Percentiles rank a stretch among this genome's conserved stretches.
Evolutionary conservation across 1,284 basidiomycete species (phyloP).

Genomic region (Leccinum subrobustum): DNA sequence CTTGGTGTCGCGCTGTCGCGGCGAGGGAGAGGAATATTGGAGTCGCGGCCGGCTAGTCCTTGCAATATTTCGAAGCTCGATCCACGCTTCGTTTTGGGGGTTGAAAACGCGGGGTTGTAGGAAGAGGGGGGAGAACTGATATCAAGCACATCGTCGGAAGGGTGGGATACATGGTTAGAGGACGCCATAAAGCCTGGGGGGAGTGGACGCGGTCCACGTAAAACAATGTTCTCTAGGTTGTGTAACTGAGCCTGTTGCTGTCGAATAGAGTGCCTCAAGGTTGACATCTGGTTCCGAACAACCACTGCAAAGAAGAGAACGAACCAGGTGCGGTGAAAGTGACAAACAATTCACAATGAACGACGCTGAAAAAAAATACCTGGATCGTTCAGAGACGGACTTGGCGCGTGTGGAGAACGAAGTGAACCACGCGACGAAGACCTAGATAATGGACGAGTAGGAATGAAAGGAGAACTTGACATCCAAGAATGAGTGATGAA

Average conservation of each 20-base stretch:
- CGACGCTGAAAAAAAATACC: slow-evolving; percentile 38
- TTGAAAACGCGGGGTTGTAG: slow-evolving; percentile 33
- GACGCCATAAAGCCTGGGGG: slow-evolving; percentile 42
- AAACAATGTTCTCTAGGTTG: slow-evolving; percentile 60
- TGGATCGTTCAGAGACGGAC: slow-evolving; percentile 57
- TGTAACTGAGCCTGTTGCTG: slow-evolving; percentile 75
- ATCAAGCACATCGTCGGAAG: slow-evolving; percentile 36
- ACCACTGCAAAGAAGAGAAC: slow-evolving; percentile 48
- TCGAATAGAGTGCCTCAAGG: slow-evolving; percentile 63
- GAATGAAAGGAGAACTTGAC: slow-evolving; percentile 34
- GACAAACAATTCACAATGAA: slow-evolving; percentile 26
- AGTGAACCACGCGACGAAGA: slow-evolving; percentile 59
- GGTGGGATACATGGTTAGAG: slow-evolving; percentile 32
- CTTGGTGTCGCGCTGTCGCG: slow-evolving; percentile 41
- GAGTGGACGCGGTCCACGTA: slow-evolving; percentile 60
- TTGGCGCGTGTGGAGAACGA: slow-evolving; percentile 48
- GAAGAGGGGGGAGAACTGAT: slow-evolving; percentile 39
- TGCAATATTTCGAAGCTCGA: slow-evolving; percentile 72
- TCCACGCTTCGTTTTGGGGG: slow-evolving; percentile 52
- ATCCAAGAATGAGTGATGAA: slow-evolving; percentile 26
- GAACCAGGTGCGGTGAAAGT: slow-evolving; percentile 28
- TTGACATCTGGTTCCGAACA: slow-evolving; percentile 71
- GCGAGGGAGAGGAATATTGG: slow-evolving; percentile 64
- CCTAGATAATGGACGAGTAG: slow-evolving; percentile 44
- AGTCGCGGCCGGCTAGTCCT: slow-evolving; percentile 70